phyloP scores from a whole-genome alignment of 805 yeast genomes.

The Scheffersomyces lignosus region DNA sequence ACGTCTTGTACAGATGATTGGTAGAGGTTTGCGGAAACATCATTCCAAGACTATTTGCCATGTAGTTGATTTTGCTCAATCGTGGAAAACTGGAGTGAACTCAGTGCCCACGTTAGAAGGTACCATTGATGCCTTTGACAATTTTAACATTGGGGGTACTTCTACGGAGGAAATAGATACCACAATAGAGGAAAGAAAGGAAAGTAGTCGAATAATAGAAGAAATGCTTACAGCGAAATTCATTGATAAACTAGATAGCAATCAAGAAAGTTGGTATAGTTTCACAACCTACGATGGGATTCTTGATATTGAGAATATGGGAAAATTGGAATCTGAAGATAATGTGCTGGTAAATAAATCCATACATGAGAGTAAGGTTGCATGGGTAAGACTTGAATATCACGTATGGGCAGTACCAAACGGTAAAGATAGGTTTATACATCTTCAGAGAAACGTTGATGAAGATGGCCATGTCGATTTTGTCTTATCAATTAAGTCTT shows the following conservation, averaged over 20 bases:
- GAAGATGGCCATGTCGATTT: too few species aligned
- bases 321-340: constrained; percentile 8
- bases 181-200: too few species aligned
- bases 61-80: constrained; percentile 75
- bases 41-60: constrained; percentile 65
- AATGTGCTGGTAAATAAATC: constrained; percentile 11
- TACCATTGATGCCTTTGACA: not conserved
- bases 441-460: too few species aligned
- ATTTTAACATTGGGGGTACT: not conserved
- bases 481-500: too few species aligned
- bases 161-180: too few species aligned
- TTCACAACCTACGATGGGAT: constrained; percentile 12
- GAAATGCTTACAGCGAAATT: too few species aligned
- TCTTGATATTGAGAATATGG: constrained; percentile 10
- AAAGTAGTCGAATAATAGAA: too few species aligned
- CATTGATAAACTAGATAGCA: not conserved
- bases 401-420: constrained; percentile 31
- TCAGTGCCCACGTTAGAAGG: constrained; percentile 42
- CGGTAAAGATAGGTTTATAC: not conserved
- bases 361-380: constrained; percentile 9
- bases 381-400: constrained; percentile 34
- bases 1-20: constrained; percentile 82
- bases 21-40: constrained; percentile 76
- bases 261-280: too few species aligned
- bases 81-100: constrained; percentile 51